Evolutionary conservation across 805 yeast genomes (phyloP).

Genomic region (Barnettozyma botsteinii): DNA sequence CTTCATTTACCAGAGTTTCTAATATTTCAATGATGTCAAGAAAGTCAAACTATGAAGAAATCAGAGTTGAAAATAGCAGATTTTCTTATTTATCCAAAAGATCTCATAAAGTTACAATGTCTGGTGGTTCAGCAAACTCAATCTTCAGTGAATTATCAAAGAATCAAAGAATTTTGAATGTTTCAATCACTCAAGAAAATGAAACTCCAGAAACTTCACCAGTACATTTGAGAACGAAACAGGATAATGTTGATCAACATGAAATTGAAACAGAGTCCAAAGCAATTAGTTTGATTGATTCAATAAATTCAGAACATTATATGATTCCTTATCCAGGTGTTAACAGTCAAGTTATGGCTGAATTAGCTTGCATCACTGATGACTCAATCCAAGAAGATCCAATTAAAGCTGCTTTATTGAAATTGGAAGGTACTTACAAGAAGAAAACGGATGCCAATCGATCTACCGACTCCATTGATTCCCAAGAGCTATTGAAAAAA

Average conservation of each 20-base stretch:
- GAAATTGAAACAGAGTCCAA: neutral
- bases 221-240: neutral
- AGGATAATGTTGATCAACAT: neutral
- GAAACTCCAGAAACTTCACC: neutral
- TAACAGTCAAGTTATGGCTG: slow-evolving; percentile 57
- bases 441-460: slow-evolving; percentile 10
- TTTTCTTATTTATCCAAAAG: slow-evolving; percentile 22
- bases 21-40: slow-evolving; percentile 12
- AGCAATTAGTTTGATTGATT: slow-evolving; percentile 8
- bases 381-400: slow-evolving; percentile 66
- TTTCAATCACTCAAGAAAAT: slow-evolving; percentile 9
- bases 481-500: slow-evolving; percentile 15
- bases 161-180: slow-evolving; percentile 13
- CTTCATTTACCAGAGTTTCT: slow-evolving; percentile 22
- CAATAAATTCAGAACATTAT: slow-evolving; percentile 18
- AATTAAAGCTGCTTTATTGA: slow-evolving; percentile 63
- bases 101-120: slow-evolving; percentile 15
- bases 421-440: slow-evolving; percentile 64
- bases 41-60: neutral
- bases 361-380: slow-evolving; percentile 81
- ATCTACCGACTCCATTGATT: slow-evolving; percentile 16
- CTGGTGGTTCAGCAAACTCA: slow-evolving; percentile 14
- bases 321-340: slow-evolving; percentile 39
- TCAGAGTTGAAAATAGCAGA: slow-evolving; percentile 7
- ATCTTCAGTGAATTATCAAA: slow-evolving; percentile 15